phyloP scores from a whole-genome alignment of 73 alveolate genomes.

The Blepharisma stoltei region DNA sequence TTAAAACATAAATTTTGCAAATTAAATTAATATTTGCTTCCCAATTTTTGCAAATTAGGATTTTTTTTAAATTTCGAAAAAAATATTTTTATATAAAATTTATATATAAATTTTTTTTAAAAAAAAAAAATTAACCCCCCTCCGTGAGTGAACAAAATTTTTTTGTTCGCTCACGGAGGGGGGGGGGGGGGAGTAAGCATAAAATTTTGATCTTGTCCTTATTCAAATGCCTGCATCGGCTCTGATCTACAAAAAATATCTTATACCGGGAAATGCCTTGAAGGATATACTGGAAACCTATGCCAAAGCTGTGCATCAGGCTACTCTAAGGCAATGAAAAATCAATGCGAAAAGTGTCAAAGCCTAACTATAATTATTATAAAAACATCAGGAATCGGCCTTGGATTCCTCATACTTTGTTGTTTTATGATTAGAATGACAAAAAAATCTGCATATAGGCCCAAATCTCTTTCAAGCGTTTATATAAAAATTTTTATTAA shows the following conservation, averaged over 20 bases:
- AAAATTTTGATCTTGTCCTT: constrained; percentile 43
- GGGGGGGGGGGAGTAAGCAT: too few relatives aligned
- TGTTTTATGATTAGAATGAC: constrained; percentile 41
- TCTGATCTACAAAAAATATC: constrained; percentile 30
- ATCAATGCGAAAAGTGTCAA: constrained; percentile 56
- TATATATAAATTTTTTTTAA: too few relatives aligned
- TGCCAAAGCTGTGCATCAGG: constrained; percentile 67
- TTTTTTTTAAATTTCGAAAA: too few relatives aligned
- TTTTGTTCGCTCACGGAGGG: too few relatives aligned
- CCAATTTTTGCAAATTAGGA: too few relatives aligned
- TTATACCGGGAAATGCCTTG: constrained; percentile 60
- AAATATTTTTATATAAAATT: too few relatives aligned
- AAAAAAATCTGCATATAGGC: constrained; percentile 40
- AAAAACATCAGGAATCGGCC: constrained; percentile 37
- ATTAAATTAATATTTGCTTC: too few relatives aligned
- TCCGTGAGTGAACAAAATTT: too few relatives aligned
- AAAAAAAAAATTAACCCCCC: too few relatives aligned
- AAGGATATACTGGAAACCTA: constrained; percentile 59
- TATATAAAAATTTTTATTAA: constrained; percentile 60
- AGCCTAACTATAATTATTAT: constrained; percentile 32
- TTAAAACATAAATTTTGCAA: too few relatives aligned
- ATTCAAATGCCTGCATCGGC: constrained; percentile 50
- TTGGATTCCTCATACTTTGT: constrained; percentile 30
- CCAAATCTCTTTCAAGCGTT: constrained; percentile 39
- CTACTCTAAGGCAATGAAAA: constrained; percentile 44